Base-by-base conservation (phyloP, 2,329 filamentous ascomycete genomes). In the Fusarium pseudoanthophilum region DNA sequence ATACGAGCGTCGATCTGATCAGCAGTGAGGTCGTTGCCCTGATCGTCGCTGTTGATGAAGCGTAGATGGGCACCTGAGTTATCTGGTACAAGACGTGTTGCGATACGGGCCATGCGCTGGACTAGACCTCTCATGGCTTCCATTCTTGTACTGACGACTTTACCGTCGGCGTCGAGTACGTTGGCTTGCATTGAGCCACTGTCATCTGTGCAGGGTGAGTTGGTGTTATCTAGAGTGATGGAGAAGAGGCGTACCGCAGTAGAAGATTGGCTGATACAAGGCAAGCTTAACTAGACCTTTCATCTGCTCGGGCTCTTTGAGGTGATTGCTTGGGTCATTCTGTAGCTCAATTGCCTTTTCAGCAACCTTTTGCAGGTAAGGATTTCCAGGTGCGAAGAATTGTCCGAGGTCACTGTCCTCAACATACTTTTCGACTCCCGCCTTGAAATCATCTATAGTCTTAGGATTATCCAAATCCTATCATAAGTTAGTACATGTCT, bases 401-500 rank as follows among this genome's bases (percentile, higher is more conserved):
- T 52, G 49, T 36, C 32, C 49, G 4, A 52, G 32, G 7, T 26
- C 49, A 11, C n/a, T 26, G 2, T 52, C 49, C 49, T 52, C 16
- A 4, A 52, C 49, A 52, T 52, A 52, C 32, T 26, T 36, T n/a
- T 52, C 49, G n/a, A 52, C 49, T 2, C 49, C 49, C 7, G 6
- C 20, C 5, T 52, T 18, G 32, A 52, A 52, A 21, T 52, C 49
- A 20, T 52, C 49, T 36, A 52, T 13, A 4, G 49, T 52, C 4
- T 32, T 36, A 26, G 49, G 49, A 15, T 52, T 52, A 11, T 26
- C 32, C 16, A 52, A 6, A 18, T 26, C 32, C 49, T 52, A 6
- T 34, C 4, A 11, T 20, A 2, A 0, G 11, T 52, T 0, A 52
- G 18, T 0, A 20, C 6, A 0, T 2, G 0, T 6, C n/a, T 11